These are phyloP conservation scores for Pestalotiopsis sp. DNA, from an alignment of 2,329 filamentous ascomycete species.

Conservation along the genomic window DNA sequence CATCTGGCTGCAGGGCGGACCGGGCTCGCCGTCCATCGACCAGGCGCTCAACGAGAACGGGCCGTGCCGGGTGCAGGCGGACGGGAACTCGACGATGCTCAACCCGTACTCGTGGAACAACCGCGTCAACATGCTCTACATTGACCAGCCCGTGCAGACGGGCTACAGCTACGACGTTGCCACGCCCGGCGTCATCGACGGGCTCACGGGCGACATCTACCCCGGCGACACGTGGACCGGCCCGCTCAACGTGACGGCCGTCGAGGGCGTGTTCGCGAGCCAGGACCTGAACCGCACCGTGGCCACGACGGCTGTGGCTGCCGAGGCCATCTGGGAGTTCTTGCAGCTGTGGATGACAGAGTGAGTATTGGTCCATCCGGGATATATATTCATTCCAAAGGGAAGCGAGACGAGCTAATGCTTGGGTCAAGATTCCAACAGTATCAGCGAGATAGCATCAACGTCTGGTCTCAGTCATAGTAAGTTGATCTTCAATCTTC, in stretches of 20 bases:
- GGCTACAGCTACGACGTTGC: conserved; percentile 32
- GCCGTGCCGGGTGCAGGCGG: conserved; percentile 51
- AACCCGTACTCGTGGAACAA: conserved; percentile 66
- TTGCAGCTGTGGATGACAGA: conserved; percentile 58
- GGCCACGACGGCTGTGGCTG: conserved; percentile 51
- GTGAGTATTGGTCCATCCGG: conserved; percentile 9
- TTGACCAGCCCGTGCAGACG: conserved; percentile 56
- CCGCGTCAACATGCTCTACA: conserved; percentile 65
- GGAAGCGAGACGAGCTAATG: not conserved
- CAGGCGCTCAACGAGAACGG: conserved; percentile 55
- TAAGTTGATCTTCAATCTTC: conserved; percentile 10
- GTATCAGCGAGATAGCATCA: conserved; percentile 47
- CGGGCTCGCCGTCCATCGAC: conserved; percentile 57
- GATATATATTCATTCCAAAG: not conserved
- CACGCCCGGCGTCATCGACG: conserved; percentile 27
- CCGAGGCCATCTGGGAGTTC: conserved; percentile 57
- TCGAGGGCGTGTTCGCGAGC: conserved; percentile 46
- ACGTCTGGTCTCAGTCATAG: conserved; percentile 39
- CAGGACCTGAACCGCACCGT: conserved; percentile 44
- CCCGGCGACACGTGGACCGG: conserved; percentile 9
- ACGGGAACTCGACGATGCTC: conserved; percentile 48
- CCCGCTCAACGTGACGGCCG: conserved; percentile 14
- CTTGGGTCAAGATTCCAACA: conserved; percentile 41
- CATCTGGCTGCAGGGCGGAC: conserved; percentile 64
- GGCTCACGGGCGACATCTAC: conserved; percentile 14